A percentile compares a stretch with the other conserved stretches of the same genome.
Conservation (phyloP, 495 filamentous ascomycete species). For the Penicillium riverlandense region DNA sequence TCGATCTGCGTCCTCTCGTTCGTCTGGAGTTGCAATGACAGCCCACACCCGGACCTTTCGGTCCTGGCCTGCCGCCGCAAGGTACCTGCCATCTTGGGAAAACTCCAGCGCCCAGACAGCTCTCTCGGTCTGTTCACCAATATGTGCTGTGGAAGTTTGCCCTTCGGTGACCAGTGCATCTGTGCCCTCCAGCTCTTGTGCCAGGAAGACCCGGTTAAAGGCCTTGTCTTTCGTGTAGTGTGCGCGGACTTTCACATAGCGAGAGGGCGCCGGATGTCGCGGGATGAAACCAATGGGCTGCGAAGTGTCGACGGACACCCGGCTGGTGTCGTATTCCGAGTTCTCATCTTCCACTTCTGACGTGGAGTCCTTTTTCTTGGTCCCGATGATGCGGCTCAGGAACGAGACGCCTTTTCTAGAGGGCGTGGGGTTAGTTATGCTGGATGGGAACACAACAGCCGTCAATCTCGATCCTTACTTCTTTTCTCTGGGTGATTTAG, state of each 20-base stretch:
- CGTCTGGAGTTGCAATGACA: slow-evolving; percentile 75
- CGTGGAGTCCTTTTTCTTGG: slow-evolving; percentile 57
- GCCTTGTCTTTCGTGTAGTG: slow-evolving; percentile 76
- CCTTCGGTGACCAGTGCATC: slow-evolving; percentile 15
- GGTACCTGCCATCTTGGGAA: slow-evolving; percentile 85
- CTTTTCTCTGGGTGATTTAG: slow-evolving; percentile 53
- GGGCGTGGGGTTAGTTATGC: too few species aligned
- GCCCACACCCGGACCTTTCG: slow-evolving; percentile 83
- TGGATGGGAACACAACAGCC: neutral
- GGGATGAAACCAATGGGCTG: slow-evolving; percentile 84
- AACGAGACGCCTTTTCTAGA: slow-evolving; percentile 81
- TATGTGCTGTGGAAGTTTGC: slow-evolving; percentile 24
- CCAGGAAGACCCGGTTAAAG: slow-evolving; percentile 83
- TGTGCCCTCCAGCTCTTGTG: slow-evolving; percentile 64
- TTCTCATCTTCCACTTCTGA: slow-evolving; percentile 57
- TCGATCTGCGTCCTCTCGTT: slow-evolving; percentile 62
- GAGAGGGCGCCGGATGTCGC: slow-evolving; percentile 79
- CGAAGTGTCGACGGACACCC: slow-evolving; percentile 71
- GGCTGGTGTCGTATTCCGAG: slow-evolving; percentile 61
- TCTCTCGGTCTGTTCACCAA: slow-evolving; percentile 26
- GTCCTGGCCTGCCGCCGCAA: slow-evolving; percentile 87
- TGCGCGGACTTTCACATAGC: slow-evolving; percentile 79
- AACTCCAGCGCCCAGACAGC: slow-evolving; percentile 92
- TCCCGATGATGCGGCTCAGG: slow-evolving; percentile 79
- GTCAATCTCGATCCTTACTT: slow-evolving; percentile 44